Evolutionary conservation across 179 eudicot genomes (phyloP).

Genomic region (Beta macrorhiza): DNA sequence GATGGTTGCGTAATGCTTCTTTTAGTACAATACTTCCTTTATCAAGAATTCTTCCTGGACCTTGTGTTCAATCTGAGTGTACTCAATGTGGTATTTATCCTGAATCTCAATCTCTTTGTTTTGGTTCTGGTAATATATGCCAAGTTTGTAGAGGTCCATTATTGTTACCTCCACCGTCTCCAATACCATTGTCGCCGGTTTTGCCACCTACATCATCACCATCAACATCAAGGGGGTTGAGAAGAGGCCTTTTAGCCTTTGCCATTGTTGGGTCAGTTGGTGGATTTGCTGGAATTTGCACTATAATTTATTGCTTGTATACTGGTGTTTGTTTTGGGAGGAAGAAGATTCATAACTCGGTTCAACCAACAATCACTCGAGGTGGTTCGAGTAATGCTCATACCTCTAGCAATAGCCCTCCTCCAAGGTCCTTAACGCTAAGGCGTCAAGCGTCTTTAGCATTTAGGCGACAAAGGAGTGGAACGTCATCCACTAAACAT

Average conservation of each 20-base stretch:
- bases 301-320: conserved; percentile 62
- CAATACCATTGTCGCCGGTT: conserved; percentile 18
- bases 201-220: conserved; percentile 21
- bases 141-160: conserved; percentile 29
- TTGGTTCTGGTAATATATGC: conserved; percentile 63
- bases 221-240: conserved; percentile 41
- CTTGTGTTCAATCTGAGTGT: conserved; percentile 63
- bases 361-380: conserved; percentile 72
- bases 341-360: conserved; percentile 87
- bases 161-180: conserved; percentile 14
- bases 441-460: conserved; percentile 67
- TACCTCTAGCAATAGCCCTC: conserved; percentile 51
- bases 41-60: conserved; percentile 61
- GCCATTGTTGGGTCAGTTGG: conserved; percentile 82
- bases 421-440: conserved; percentile 62
- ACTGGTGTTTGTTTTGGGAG: conserved; percentile 74
- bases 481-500: conserved; percentile 68
- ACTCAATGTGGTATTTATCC: conserved; percentile 64
- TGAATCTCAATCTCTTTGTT: conserved; percentile 60
- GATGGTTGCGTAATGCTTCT: conserved; percentile 47
- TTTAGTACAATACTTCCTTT: conserved; percentile 40
- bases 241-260: conserved; percentile 61
- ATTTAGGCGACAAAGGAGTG: conserved; percentile 78
- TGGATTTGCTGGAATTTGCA: conserved; percentile 57
- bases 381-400: conserved; percentile 47